These are phyloP conservation scores for Microcyclosporella mali DNA, from an alignment of 2,329 filamentous ascomycete species.

Conservation along the genomic window DNA sequence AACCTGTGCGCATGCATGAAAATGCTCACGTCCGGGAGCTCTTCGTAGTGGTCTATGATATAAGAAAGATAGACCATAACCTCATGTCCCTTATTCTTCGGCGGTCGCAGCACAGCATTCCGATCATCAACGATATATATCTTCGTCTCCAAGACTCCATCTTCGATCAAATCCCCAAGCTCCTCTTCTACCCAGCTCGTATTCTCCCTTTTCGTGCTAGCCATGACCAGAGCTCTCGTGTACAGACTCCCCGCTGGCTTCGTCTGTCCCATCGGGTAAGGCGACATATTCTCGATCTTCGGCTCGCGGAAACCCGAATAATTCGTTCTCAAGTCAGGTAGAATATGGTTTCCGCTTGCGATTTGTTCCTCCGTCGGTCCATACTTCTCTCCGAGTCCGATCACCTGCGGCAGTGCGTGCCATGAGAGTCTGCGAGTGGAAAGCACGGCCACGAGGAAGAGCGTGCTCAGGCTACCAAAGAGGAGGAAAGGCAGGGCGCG, in stretches of 20 bases:
- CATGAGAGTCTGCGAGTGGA: conserved; percentile 31
- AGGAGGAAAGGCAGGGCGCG: conserved; percentile 21
- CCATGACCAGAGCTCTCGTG: conserved; percentile 50
- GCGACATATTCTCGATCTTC: conserved; percentile 21
- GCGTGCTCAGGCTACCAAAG: conserved; percentile 18
- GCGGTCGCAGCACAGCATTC: conserved; percentile 43
- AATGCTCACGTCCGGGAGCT: conserved; percentile 52
- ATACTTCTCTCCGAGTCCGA: conserved; percentile 36
- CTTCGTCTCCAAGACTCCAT: conserved; percentile 34
- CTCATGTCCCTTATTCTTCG: conserved; percentile 57
- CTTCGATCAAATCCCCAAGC: conserved; percentile 39
- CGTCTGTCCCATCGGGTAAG: conserved; percentile 29
- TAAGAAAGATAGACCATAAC: conserved; percentile 58
- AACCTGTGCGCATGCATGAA: conserved; percentile 57
- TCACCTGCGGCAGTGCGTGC: conserved; percentile 35
- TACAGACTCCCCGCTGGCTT: conserved; percentile 46
- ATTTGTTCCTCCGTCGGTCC: conserved; percentile 23
- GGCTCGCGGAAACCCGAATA: conserved; percentile 21
- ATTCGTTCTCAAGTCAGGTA: conserved; percentile 18
- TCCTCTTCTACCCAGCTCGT: conserved; percentile 50
- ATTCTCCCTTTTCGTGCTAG: conserved; percentile 48
- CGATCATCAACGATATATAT: conserved; percentile 50
- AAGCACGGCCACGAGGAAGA: conserved; percentile 34
- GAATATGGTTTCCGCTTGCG: conserved; percentile 15
- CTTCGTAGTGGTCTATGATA: conserved; percentile 56